Conservation (phyloP, 352 stramenopile species). For the Blastocystis sp. region DNA sequence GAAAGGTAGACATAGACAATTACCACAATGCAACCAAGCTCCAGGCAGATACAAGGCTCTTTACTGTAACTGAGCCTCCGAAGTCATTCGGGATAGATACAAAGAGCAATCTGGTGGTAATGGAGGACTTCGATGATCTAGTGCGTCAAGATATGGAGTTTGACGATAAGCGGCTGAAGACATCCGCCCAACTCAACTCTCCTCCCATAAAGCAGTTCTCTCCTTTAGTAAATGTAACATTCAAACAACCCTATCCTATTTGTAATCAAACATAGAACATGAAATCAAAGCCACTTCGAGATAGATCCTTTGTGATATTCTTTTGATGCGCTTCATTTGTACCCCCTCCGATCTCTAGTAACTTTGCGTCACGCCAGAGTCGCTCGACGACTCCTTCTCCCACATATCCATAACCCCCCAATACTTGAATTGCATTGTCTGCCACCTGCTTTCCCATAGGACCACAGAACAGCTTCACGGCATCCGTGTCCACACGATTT, state of each 20-base stretch:
- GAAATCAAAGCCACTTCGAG: background rate
- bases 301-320: conserved; percentile 79
- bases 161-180: background rate
- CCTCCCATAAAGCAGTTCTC: conserved; percentile 11
- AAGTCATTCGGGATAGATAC: background rate
- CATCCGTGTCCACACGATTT: conserved; percentile 92
- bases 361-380: conserved; percentile 94
- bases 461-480: conserved; percentile 94
- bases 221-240: background rate
- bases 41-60: conserved; percentile 6
- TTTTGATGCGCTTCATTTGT: conserved; percentile 98
- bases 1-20: background rate
- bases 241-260: background rate
- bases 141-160: conserved; percentile 20
- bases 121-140: conserved; percentile 19
- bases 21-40: background rate
- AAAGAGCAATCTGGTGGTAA: background rate
- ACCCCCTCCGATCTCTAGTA: conserved; percentile 97
- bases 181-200: background rate
- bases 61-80: background rate
- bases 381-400: conserved; percentile 95
- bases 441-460: conserved; percentile 92
- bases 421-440: conserved; percentile 87
- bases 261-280: conserved; percentile 9
- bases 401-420: conserved; percentile 97